These are phyloP conservation scores for Lophiotrema nucula DNA, from an alignment of 495 filamentous ascomycete genomes.

Conservation along the genomic window DNA sequence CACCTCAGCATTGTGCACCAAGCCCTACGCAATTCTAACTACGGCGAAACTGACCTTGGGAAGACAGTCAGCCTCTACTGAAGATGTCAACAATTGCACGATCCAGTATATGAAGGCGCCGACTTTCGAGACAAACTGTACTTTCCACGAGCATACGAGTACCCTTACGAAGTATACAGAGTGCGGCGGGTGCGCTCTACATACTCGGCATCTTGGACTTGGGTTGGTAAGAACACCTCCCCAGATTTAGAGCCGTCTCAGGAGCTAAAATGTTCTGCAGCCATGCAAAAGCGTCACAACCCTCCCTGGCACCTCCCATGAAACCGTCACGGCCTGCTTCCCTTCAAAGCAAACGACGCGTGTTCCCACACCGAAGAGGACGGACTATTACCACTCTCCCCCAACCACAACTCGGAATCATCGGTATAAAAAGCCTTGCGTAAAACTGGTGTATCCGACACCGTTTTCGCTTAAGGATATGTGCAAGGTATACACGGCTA, in stretches of 20 bases:
- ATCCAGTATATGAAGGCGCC: conserved; percentile 9
- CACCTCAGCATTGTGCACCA: too few species aligned
- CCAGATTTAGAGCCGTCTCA: not conserved
- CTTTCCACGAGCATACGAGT: conserved; percentile 13
- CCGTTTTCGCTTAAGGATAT: too few species aligned
- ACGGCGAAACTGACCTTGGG: too few species aligned
- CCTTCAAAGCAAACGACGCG: too few species aligned
- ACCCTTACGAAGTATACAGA: conserved; percentile 17
- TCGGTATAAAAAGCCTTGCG: too few species aligned
- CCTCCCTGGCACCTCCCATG: not conserved
- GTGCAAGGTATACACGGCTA: too few species aligned
- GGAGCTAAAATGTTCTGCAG: not conserved
- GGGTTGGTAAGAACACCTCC: conserved; percentile 9
- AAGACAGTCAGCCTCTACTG: too few species aligned
- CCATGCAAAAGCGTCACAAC: conserved; percentile 13
- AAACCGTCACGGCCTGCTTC: not conserved
- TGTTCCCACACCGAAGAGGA: too few species aligned
- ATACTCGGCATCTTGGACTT: conserved; percentile 4
- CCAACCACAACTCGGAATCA: too few species aligned
- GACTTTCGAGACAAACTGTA: conserved; percentile 19
- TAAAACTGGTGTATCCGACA: too few species aligned
- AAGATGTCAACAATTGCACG: conserved; percentile 21
- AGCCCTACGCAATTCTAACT: too few species aligned
- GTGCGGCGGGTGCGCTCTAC: conserved; percentile 20
- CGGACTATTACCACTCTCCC: too few species aligned